Percentiles rank a stretch among this genome's conserved stretches.
Evolutionary conservation across 345 rosid species (phyloP).

Genomic region (Rhizophora mangle): DNA sequence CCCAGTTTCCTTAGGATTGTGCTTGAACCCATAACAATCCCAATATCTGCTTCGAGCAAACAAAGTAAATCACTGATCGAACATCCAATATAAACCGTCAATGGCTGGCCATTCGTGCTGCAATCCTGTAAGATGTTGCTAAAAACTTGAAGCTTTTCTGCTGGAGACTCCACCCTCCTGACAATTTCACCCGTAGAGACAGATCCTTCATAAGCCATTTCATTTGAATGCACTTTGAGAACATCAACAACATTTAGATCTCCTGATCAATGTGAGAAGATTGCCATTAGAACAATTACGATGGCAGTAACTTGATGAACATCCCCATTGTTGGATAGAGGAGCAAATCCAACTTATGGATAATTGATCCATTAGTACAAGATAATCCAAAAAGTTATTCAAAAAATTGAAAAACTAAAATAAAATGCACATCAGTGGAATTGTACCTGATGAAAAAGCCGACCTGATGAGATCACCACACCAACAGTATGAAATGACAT

Average conservation of each 20-base stretch:
- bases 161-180: slow-evolving; percentile 10
- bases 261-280: slow-evolving; percentile 1
- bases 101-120: not conserved
- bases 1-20: slow-evolving; percentile 20
- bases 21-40: slow-evolving; percentile 21
- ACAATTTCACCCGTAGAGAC: slow-evolving; percentile 16
- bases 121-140: not conserved
- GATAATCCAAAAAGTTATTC: not conserved
- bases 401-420: too few relatives aligned
- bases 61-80: slow-evolving; percentile 20
- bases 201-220: slow-evolving; percentile 7
- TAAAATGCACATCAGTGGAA: not conserved
- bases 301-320: not conserved
- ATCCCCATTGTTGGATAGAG: too few relatives aligned
- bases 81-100: slow-evolving; percentile 15
- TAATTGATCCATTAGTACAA: too few relatives aligned
- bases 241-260: not conserved
- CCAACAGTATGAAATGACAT: slow-evolving; percentile 19
- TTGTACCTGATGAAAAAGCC: slow-evolving; percentile 21
- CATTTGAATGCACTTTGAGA: slow-evolving; percentile 20
- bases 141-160: slow-evolving; percentile 10
- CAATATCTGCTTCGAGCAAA: slow-evolving; percentile 19
- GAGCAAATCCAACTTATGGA: too few relatives aligned
- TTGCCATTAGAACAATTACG: not conserved
- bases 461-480: slow-evolving; percentile 19